A percentile compares a stretch with the other conserved stretches of the same genome.
Evolutionary conservation across 148 eudicot species (phyloP).

Genomic region (Rhododendron simsii): DNA sequence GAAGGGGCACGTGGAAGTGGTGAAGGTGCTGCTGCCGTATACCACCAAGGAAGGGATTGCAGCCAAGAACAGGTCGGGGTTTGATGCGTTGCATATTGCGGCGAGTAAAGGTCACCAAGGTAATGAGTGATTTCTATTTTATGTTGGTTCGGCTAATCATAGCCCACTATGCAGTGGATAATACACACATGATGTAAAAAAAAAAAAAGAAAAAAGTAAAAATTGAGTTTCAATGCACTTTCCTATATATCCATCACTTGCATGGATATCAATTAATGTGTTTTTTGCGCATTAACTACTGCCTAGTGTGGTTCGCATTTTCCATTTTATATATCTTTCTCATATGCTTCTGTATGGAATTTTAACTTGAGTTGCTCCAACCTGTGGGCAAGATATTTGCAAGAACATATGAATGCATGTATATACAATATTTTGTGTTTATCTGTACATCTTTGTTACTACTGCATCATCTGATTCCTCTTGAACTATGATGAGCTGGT

Average conservation of each 20-base stretch:
- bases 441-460: background rate
- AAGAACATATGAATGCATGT: background rate
- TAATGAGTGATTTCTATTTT: slow-evolving; percentile 11
- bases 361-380: background rate
- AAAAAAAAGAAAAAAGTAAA: too few relatives aligned
- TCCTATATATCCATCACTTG: background rate
- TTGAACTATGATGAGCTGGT: background rate
- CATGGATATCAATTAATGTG: background rate
- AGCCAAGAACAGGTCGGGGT: slow-evolving; percentile 48
- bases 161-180: too few relatives aligned
- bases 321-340: background rate
- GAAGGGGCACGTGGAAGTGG: slow-evolving; percentile 52
- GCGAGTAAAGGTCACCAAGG: slow-evolving; percentile 75
- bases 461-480: background rate
- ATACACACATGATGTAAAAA: too few relatives aligned
- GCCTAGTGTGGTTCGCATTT: background rate
- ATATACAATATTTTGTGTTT: background rate
- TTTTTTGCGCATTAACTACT: background rate
- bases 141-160: background rate
- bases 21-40: slow-evolving; percentile 52
- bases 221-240: background rate
- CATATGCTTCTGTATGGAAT: background rate
- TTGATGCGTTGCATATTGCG: slow-evolving; percentile 69
- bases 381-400: background rate
- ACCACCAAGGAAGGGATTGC: slow-evolving; percentile 51